phyloP scores from a whole-genome alignment of 2,329 filamentous ascomycete species.

The Diplodia sapinea region DNA sequence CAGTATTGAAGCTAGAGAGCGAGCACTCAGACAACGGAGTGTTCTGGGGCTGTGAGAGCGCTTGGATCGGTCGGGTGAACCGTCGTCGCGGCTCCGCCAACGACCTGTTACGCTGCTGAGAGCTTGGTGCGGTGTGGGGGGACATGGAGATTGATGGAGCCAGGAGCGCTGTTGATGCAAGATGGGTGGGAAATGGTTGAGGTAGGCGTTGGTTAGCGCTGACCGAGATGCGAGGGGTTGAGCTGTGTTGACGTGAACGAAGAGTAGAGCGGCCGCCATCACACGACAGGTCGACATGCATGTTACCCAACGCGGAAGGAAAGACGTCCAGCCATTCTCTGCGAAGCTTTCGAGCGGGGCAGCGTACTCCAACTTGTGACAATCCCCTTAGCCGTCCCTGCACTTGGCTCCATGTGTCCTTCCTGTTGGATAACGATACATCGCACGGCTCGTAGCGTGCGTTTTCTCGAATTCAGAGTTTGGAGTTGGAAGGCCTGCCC shows the following conservation, averaged over 20 bases:
- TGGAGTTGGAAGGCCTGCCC: not conserved
- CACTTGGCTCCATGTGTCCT: not conserved
- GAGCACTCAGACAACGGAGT: not conserved
- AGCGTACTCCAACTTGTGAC: not conserved
- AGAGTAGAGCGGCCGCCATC: not conserved
- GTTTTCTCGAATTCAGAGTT: slow-evolving; percentile 5
- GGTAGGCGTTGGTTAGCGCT: not conserved
- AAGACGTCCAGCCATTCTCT: not conserved
- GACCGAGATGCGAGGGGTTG: not conserved
- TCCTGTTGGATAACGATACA: not conserved
- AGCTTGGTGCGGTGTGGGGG: not conserved
- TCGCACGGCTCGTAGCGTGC: not conserved
- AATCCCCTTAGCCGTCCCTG: not conserved
- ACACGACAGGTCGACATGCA: not conserved
- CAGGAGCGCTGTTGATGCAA: not conserved
- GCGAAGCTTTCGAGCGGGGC: not conserved
- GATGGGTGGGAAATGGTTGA: not conserved
- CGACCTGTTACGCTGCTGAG: not conserved
- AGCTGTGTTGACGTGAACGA: not conserved
- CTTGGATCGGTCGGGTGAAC: not conserved
- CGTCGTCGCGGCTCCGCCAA: not conserved
- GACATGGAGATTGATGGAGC: not conserved
- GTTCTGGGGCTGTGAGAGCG: not conserved
- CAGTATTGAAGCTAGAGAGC: not conserved
- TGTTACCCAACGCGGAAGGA: not conserved